phyloP scores from a whole-genome alignment of 768 basidiomycete species.

The Symmetrospora coprosmae region DNA sequence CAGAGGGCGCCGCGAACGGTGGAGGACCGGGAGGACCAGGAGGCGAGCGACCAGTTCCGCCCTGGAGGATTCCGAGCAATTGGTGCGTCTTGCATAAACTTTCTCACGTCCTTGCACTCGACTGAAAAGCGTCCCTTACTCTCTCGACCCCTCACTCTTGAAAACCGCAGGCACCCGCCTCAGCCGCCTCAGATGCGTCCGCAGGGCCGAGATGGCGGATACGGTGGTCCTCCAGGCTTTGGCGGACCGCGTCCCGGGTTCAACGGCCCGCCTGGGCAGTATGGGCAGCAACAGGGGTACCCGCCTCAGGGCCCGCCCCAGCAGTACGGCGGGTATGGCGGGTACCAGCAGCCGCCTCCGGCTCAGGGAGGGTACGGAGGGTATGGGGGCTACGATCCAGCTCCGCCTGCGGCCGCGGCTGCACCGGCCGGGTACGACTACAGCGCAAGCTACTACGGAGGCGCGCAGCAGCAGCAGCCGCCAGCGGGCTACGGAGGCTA shows the following conservation, averaged over 20 bases:
- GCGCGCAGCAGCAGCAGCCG: background rate
- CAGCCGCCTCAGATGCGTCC: conserved; percentile 3
- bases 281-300: background rate
- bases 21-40: background rate
- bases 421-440: background rate
- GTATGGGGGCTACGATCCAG: too few relatives aligned
- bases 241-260: background rate
- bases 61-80: conserved; percentile 11
- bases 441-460: background rate
- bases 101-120: background rate
- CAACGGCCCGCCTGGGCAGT: background rate
- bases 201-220: background rate
- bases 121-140: background rate
- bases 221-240: background rate
- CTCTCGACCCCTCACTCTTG: background rate
- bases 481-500: background rate
- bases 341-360: conserved; percentile 6
- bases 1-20: background rate
- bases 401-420: background rate
- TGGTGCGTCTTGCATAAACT: background rate
- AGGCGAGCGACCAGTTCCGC: conserved; percentile 6
- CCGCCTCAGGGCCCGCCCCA: background rate
- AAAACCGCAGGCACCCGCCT: conserved; percentile 8
- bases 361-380: background rate
- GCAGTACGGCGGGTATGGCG: background rate